Base-by-base conservation (phyloP, 1,284 basidiomycete genomes). In the Pholiota adiposa region DNA sequence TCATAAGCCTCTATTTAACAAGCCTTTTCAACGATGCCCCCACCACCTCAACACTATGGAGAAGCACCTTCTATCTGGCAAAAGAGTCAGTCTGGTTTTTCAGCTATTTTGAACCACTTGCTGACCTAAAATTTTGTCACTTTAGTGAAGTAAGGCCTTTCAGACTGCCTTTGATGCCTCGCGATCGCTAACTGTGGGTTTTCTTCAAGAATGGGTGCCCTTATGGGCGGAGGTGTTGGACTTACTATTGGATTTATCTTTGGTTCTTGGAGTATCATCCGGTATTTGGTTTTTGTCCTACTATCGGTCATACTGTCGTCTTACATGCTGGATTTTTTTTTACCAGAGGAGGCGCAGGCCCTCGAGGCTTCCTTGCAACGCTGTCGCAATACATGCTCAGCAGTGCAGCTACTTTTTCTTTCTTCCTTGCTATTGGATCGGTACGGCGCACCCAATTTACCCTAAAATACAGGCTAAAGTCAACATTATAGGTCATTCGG, bases 191-290 rank as follows among this genome's bases (percentile, higher is more conserved):
- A 65, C 52, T 48, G 46, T 51, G 53, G 19, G n/a, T 52, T 46
- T 43, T 33, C 36, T 59, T 60, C 54, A 64, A 95, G 93, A 78
- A 96, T 96, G 94, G 94, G 94, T 69, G 93, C 92, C 51, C 76
- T 94, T 61, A 96, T 96, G 93, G 94, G 94, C 63, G 90, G 88
- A 64, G 93, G 93, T 66, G 95, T 97, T 59, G 95, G 95, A 29
- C 82, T 96, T 51, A 96, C 94, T 36, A 96, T 97, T 70, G 95
- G 95, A n/a, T 97, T 97, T 78, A 89, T 97, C 65, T 97, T 97
- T 71, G 95, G 94, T 51, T 88, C 89, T 38, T 96, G 90, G 79
- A 94, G 88, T 66, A 93, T 97, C 71, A 77, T 97, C 43, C 83
- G 94, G 94, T 93, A 67, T 64, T 85, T 73, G 27, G 31, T 27